A percentile compares a stretch with the other conserved stretches of the same genome.
phyloP scores from a whole-genome alignment of 331 rosid genomes.

The Quercus phellos region DNA sequence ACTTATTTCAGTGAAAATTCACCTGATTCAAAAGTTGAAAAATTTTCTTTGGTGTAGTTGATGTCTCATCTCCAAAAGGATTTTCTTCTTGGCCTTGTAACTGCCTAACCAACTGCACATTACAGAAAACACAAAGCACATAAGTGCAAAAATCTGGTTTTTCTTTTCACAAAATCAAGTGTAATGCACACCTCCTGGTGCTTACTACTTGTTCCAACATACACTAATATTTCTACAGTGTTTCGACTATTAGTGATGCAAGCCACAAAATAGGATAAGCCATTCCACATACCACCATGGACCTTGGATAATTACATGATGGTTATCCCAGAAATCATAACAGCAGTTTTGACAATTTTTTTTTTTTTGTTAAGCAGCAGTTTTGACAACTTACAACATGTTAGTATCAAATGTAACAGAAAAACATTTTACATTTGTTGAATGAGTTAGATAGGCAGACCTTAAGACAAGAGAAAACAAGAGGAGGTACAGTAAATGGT shows the following conservation, averaged over 20 bases:
- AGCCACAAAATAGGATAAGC: constrained; percentile 16
- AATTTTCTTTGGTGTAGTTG: constrained; percentile 79
- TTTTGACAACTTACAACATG: not conserved
- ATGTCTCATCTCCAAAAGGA: constrained; percentile 80
- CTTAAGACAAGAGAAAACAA: constrained; percentile 84
- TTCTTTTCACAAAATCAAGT: not conserved
- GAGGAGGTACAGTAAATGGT: constrained; percentile 84
- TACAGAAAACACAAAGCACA: constrained; percentile 16
- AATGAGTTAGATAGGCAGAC: constrained; percentile 23
- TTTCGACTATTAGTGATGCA: constrained; percentile 9
- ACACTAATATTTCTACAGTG: not conserved
- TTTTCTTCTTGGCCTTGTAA: constrained; percentile 91
- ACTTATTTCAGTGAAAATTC: not conserved
- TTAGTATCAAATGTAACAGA: not conserved
- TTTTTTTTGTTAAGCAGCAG: not conserved
- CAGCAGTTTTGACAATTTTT: not conserved
- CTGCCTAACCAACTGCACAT: constrained; percentile 82
- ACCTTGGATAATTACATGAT: constrained; percentile 10
- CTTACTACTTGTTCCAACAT: not conserved
- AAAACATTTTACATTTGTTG: not conserved
- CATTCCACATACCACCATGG: constrained; percentile 1
- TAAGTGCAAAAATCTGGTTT: constrained; percentile 7
- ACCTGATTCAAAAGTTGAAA: constrained; percentile 98
- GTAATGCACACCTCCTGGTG: not conserved
- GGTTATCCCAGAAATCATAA: not conserved